Evolutionary conservation across 768 basidiomycete genomes (phyloP).

Genomic region (Suillus americanus): DNA sequence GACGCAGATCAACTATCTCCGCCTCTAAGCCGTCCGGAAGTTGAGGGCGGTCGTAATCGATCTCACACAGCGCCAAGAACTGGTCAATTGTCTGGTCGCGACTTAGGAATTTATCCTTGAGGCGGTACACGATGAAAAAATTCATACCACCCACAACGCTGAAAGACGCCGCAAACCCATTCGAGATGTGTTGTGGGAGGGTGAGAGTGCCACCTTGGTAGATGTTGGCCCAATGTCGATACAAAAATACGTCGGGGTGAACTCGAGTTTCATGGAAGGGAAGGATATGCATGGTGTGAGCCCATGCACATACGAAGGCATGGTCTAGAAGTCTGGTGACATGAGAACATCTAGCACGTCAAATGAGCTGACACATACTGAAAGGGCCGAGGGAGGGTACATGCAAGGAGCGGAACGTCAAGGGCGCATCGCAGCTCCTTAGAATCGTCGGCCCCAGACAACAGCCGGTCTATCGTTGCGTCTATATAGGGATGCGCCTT

Average conservation of each 20-base stretch:
- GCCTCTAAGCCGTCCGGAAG: not conserved
- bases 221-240: not conserved
- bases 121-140: not conserved
- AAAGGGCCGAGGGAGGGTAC: not conserved
- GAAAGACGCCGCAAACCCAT: not conserved
- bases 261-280: not conserved
- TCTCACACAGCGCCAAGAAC: not conserved
- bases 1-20: not conserved
- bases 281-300: not conserved
- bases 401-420: not conserved
- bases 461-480: not conserved
- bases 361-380: not conserved
- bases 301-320: not conserved
- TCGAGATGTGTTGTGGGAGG: not conserved
- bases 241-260: not conserved
- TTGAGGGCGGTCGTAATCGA: not conserved
- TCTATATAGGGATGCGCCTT: not conserved
- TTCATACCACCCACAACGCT: not conserved
- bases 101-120: not conserved
- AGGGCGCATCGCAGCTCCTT: not conserved
- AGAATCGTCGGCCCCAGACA: not conserved
- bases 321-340: not conserved
- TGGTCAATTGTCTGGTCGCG: not conserved
- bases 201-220: not conserved
- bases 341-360: not conserved